Base-by-base conservation (phyloP, 164 flowering plant species). In the Buxus sempervirens region DNA sequence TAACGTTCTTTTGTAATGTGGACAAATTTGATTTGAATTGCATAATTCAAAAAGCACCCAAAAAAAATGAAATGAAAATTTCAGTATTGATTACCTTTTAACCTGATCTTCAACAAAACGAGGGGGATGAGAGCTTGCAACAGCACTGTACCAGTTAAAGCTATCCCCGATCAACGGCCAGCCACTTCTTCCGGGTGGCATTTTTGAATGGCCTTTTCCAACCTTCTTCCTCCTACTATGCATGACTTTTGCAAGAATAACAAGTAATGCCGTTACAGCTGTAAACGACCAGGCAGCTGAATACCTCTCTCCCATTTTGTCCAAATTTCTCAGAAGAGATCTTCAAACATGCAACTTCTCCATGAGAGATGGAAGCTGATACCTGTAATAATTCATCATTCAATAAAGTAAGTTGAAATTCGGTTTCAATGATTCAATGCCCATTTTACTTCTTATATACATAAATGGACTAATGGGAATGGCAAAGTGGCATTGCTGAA, bases 101-200 rank as follows among this genome's bases (percentile, higher is more conserved):
- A 82, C 86, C 63, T 88, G 91, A 36, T 84, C 76, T 65, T 89
- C 78, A 36, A 91, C 96, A 54, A 86, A 91, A 23, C 67, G 55
- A 53, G 96, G 87, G 0, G 97, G 97, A 74, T 89, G 91, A 71
- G 96, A 86, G 51, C 97, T 71, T 20, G 90, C 84, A 54, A 86
- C 91, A 3, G 97, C 89, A 70, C 72, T 78, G 69, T 80, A 88
- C 93, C 93, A 91, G 64, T 65, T 79, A 71, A 89, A 26, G 88
- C 86, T 85, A 67, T 90, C 82, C 7, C 97, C 97, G 8, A 91
- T 55, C 12, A 91, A 23, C 0, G 93, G 96, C 96, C 87, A 91
- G 0, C 93, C 89, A 74, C 86, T 82, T 56, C 83, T 70, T 54
- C 97, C 97, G 0, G 93, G 92, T 16, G 97, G 97, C 65, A 89